Base-by-base conservation (phyloP, 2,329 filamentous ascomycete genomes). In the Didymella pinodella region DNA sequence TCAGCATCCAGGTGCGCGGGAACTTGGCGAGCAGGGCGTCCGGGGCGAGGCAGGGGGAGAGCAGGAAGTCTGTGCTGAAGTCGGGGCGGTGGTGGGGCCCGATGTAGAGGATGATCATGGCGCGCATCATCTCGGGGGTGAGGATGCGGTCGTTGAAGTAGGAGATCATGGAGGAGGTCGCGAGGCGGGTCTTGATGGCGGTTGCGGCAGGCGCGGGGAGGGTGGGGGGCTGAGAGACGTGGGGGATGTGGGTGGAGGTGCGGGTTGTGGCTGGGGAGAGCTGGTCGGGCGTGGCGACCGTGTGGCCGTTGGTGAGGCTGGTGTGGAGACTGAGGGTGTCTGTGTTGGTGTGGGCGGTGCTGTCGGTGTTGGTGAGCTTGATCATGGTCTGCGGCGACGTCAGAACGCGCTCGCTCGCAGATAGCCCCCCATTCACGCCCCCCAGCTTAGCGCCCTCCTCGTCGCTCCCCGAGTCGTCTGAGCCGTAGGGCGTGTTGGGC, bases 91-190 rank as follows among this genome's bases (percentile, higher is more conserved):
- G 92, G 74, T 97, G 91, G 0, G 93, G 93, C 0, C 95, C 95
- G 54, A 99, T 91, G 75, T 99, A 99, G 4, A 99, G 83, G 65
- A 99, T 96, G 65, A 99, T 97, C 93, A 99, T 98, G 63, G 93
- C 92, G 31, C 95, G 90, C 90, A 98, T 97, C 92, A 98, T 97
- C 77, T 99, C 95, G 0, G 95, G 94, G 0, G 92, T 94, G 14
- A 99, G 84, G 28, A 99, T 91, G 28, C 95, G 90, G 76, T 99
- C 95, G 75, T 96, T 95, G 77, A 97, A 96, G 78, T 98, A 98
- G 0, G 94, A 97, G 34, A 99, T 96, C 87, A 97, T 96, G n/a
- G 90, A 94, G 0, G 92, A 93, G 74, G 94, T 96, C 16, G 94
- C 93, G 10, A 99, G 85, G n/a, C 93, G 88, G 1, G 95, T 98